Evolutionary conservation across 768 basidiomycete genomes (phyloP).

Genomic region (Tylopilus plumbeoviolaceoides): DNA sequence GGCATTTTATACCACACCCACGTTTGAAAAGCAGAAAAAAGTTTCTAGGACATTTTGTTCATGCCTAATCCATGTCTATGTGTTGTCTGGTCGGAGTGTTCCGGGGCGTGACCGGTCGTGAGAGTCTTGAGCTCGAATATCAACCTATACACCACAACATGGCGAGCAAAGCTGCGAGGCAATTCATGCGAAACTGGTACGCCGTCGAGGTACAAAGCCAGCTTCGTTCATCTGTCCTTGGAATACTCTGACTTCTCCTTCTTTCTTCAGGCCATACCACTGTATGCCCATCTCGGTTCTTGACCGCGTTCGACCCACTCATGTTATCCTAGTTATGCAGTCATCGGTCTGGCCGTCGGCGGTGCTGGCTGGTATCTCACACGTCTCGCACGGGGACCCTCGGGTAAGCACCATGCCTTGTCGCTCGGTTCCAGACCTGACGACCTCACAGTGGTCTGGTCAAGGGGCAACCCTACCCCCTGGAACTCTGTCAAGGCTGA

Average conservation of each 20-base stretch:
- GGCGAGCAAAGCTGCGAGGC: slow-evolving; percentile 20
- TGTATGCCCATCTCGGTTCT: slow-evolving; percentile 32
- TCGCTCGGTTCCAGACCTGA: background rate
- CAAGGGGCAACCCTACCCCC: slow-evolving; percentile 76
- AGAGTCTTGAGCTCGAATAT: background rate
- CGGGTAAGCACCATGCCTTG: slow-evolving; percentile 34
- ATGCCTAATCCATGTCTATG: slow-evolving; percentile 27
- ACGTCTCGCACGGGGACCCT: slow-evolving; percentile 57
- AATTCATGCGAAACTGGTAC: slow-evolving; percentile 40
- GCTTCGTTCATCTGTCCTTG: background rate
- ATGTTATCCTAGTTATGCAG: slow-evolving; percentile 37
- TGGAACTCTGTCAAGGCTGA: slow-evolving; percentile 79
- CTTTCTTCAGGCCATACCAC: slow-evolving; percentile 42
- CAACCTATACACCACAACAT: slow-evolving; percentile 13
- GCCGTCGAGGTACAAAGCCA: slow-evolving; percentile 40
- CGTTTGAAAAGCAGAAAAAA: slow-evolving; percentile 9
- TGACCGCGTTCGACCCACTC: slow-evolving; percentile 6
- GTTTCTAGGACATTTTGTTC: slow-evolving; percentile 25
- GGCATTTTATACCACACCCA: slow-evolving; percentile 18
- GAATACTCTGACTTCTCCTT: background rate
- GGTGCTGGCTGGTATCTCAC: slow-evolving; percentile 68
- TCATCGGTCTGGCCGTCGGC: slow-evolving; percentile 46
- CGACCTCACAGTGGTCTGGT: slow-evolving; percentile 47
- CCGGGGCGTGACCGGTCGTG: slow-evolving; percentile 16
- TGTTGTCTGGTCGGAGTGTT: slow-evolving; percentile 9